Percentiles rank a stretch among this genome's conserved stretches.
Conservation (phyloP, 331 rosid species). For the Erythrophleum ivorense region DNA sequence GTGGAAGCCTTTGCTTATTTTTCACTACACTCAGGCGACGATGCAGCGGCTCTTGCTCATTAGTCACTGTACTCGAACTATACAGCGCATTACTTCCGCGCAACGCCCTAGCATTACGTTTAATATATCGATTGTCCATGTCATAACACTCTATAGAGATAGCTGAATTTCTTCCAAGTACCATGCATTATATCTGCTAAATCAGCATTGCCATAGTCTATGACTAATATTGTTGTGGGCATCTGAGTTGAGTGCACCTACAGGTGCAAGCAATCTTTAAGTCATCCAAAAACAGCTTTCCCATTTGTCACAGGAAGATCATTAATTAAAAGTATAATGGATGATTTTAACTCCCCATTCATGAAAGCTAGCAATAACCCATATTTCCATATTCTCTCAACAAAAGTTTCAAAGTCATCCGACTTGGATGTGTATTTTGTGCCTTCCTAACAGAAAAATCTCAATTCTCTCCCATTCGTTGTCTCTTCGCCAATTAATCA, state of each 20-base stretch:
- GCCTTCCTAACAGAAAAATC: background rate
- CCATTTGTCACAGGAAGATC: slow-evolving; percentile 85
- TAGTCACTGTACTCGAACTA: too few species aligned
- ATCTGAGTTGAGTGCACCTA: slow-evolving; percentile 69
- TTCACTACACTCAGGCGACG: too few species aligned
- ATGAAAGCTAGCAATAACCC: slow-evolving; percentile 65
- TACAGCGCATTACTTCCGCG: too few species aligned
- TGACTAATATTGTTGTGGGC: slow-evolving; percentile 85
- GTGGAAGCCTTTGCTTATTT: too few species aligned
- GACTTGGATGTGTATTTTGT: slow-evolving; percentile 74
- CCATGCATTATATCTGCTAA: slow-evolving; percentile 62
- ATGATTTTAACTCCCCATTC: slow-evolving; percentile 60
- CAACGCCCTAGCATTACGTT: too few species aligned
- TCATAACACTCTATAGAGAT: slow-evolving; percentile 72
- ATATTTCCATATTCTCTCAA: slow-evolving; percentile 83
- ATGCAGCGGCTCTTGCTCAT: too few species aligned
- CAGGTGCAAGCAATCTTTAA: slow-evolving; percentile 67
- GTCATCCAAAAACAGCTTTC: slow-evolving; percentile 68
- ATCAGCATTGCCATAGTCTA: slow-evolving; percentile 72
- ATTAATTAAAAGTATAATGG: slow-evolving; percentile 75
- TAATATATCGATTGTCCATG: too few species aligned
- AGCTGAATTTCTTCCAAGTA: slow-evolving; percentile 66
- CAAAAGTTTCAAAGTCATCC: slow-evolving; percentile 86
- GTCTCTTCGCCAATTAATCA: too few species aligned
- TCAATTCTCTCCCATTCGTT: too few species aligned